Evolutionary conservation across 805 yeast species (phyloP).

Genomic region (Brettanomyces naardenensis): DNA sequence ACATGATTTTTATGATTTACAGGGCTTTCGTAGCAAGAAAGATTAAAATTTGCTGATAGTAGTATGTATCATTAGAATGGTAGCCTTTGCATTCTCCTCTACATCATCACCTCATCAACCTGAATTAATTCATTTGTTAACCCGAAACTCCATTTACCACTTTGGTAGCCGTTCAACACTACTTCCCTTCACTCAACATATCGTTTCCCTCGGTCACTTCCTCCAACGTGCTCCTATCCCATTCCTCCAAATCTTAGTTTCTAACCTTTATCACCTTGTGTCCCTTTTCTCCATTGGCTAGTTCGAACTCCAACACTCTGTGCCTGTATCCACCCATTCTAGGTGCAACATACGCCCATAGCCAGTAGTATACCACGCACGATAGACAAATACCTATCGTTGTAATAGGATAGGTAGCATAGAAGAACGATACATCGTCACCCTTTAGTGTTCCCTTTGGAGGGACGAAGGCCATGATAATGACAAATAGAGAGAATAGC

Average conservation of each 20-base stretch:
- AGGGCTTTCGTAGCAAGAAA: no score
- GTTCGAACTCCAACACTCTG: constrained; percentile 24
- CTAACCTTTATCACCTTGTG: constrained; percentile 32
- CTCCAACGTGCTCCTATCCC: constrained; percentile 26
- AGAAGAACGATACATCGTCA: constrained; percentile 34
- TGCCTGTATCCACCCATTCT: constrained; percentile 27
- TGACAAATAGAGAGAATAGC: constrained; percentile 28
- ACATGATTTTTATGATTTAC: no score
- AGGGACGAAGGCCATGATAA: constrained; percentile 35
- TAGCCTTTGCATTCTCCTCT: no score
- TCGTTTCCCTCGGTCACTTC: no score
- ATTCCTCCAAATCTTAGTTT: constrained; percentile 23
- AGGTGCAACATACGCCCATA: constrained; percentile 32
- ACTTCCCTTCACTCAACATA: no score
- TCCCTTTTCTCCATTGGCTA: constrained; percentile 32
- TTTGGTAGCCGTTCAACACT: no score
- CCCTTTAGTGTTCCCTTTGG: constrained; percentile 33
- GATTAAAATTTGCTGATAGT: no score
- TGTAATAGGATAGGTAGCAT: constrained; percentile 32
- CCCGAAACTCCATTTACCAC: no score
- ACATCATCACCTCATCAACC: no score
- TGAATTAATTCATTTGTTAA: no score
- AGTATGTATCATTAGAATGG: no score
- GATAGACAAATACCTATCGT: constrained; percentile 27
- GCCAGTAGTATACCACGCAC: constrained; percentile 28